A percentile compares a stretch with the other conserved stretches of the same genome.
Evolutionary conservation across 257 asterid genomes (phyloP).

Genomic region (Primulina tabacum): DNA sequence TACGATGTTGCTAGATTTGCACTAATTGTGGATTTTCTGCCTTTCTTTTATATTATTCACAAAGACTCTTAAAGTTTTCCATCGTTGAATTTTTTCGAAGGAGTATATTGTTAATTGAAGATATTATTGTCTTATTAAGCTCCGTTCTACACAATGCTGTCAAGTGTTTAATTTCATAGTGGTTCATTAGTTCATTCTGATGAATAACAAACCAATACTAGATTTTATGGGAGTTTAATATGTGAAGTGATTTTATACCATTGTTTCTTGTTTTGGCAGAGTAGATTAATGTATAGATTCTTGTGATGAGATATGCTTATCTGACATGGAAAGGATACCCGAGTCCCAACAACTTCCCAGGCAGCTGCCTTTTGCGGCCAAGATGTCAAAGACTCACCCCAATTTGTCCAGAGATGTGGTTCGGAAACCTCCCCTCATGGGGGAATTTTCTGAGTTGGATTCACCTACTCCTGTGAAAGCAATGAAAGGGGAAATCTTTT

Average conservation of each 20-base stretch:
- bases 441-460: slow-evolving; percentile 38
- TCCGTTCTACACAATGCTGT: neutral
- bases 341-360: slow-evolving; percentile 48
- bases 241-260: slow-evolving; percentile 6
- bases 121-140: neutral
- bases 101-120: neutral
- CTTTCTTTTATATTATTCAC: neutral
- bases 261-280: slow-evolving; percentile 33
- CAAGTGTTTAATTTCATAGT: slow-evolving; percentile 8
- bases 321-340: slow-evolving; percentile 57
- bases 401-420: slow-evolving; percentile 40
- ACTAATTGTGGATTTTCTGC: neutral
- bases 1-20: neutral
- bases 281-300: slow-evolving; percentile 21
- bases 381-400: slow-evolving; percentile 33
- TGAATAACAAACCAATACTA: neutral
- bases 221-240: slow-evolving; percentile 3
- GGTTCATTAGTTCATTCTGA: slow-evolving; percentile 8
- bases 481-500: slow-evolving; percentile 55
- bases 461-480: slow-evolving; percentile 34
- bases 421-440: slow-evolving; percentile 28
- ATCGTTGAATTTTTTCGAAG: slow-evolving; percentile 20
- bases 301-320: slow-evolving; percentile 55
- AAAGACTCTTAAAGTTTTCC: neutral
- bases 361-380: slow-evolving; percentile 38